Evolutionary conservation across 192 early-diverging fungal genomes (phyloP).

Genomic region (Coemansia sp.): DNA sequence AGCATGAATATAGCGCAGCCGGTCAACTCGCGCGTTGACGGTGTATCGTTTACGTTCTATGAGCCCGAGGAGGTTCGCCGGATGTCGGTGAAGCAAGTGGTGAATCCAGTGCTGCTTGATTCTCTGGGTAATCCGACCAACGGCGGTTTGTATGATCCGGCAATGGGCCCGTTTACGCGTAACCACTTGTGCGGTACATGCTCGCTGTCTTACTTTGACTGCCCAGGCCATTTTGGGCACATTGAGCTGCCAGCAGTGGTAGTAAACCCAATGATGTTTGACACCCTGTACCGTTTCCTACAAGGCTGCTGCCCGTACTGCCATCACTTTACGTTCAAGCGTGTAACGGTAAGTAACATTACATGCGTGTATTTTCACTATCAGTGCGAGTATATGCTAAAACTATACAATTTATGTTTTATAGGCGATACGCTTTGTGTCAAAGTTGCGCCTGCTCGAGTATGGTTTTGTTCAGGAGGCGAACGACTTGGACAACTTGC

Average conservation of each 20-base stretch:
- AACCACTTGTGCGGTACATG: constrained; percentile 83
- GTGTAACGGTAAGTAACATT: constrained; percentile 37
- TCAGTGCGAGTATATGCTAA: neutral
- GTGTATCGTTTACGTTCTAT: constrained; percentile 92
- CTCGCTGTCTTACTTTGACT: constrained; percentile 72
- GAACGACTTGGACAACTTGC: constrained; percentile 70
- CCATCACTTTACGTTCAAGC: constrained; percentile 68
- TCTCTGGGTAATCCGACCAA: constrained; percentile 82
- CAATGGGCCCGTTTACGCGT: constrained; percentile 89
- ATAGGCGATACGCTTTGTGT: constrained; percentile 57
- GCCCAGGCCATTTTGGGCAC: constrained; percentile 97
- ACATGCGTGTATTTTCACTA: neutral
- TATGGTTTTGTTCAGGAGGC: constrained; percentile 86
- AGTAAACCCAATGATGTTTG: constrained; percentile 93
- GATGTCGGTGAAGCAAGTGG: constrained; percentile 93
- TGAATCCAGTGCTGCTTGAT: constrained; percentile 86
- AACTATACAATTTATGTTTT: neutral
- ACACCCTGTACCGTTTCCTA: constrained; percentile 83
- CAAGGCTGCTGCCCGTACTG: constrained; percentile 88
- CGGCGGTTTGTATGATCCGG: constrained; percentile 91
- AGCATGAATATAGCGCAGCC: constrained; percentile 85
- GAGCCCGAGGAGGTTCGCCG: constrained; percentile 80
- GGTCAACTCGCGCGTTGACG: constrained; percentile 73
- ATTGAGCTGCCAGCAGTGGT: constrained; percentile 87
- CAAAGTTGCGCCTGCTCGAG: constrained; percentile 83